phyloP scores from a whole-genome alignment of 23 red algal genomes.

The Gracilaria gracilis region DNA sequence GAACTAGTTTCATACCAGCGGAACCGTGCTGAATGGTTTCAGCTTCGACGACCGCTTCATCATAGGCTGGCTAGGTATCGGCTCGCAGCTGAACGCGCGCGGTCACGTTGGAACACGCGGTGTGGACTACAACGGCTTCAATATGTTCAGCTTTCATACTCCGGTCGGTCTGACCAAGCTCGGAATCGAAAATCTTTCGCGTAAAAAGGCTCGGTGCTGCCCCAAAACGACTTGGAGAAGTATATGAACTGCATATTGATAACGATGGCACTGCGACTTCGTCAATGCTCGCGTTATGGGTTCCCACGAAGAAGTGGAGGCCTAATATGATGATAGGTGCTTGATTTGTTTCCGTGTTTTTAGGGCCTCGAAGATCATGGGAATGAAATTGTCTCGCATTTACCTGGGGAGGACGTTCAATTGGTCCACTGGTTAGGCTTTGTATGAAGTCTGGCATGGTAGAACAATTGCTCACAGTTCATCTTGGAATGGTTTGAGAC shows the following conservation, averaged over 20 bases:
- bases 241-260: conserved; percentile 80
- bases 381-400: conserved; percentile 79
- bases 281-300: conserved; percentile 80
- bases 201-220: conserved; percentile 68
- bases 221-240: conserved; percentile 72
- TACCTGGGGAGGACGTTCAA: conserved; percentile 72
- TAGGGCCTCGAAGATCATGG: conserved; percentile 61
- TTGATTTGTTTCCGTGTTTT: conserved; percentile 84
- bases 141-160: too few relatives aligned
- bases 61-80: neutral
- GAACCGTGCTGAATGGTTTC: neutral
- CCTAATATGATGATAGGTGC: conserved; percentile 71
- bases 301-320: conserved; percentile 93
- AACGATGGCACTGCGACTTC: conserved; percentile 69
- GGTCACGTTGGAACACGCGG: conserved; percentile 13
- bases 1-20: neutral
- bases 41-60: conserved; percentile 14
- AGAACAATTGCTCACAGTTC: conserved; percentile 74
- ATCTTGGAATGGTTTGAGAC: too few relatives aligned
- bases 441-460: conserved; percentile 72
- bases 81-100: conserved; percentile 11
- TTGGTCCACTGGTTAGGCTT: conserved; percentile 85
- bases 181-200: conserved; percentile 49
- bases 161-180: too few relatives aligned
- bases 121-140: conserved; percentile 29